Conservation (phyloP, 805 yeast genomes). For the Kazachstania kunashirensis region DNA sequence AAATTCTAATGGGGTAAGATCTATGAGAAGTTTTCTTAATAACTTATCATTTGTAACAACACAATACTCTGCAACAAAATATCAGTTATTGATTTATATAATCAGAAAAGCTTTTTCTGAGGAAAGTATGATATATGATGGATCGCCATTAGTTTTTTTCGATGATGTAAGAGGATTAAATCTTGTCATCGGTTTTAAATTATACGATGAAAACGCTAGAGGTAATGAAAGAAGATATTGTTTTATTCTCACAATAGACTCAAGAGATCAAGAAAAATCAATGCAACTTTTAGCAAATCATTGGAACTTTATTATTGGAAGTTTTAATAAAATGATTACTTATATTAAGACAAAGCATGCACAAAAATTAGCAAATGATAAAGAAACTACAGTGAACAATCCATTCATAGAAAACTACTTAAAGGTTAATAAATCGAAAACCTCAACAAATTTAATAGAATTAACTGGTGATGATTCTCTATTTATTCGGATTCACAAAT, state of each 20-base stretch:
- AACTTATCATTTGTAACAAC: slow-evolving; percentile 38
- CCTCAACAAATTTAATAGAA: slow-evolving; percentile 46
- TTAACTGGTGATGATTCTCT: slow-evolving; percentile 46
- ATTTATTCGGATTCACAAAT: slow-evolving; percentile 46
- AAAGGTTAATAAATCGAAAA: slow-evolving; percentile 44
- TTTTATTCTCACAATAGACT: slow-evolving; percentile 46
- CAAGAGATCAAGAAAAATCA: slow-evolving; percentile 33
- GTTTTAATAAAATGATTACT: slow-evolving; percentile 33
- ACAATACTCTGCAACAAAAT: slow-evolving; percentile 50
- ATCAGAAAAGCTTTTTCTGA: slow-evolving; percentile 58
- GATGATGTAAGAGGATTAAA: slow-evolving; percentile 55
- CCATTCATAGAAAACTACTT: slow-evolving; percentile 35
- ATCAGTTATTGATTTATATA: slow-evolving; percentile 46
- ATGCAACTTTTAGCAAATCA: slow-evolving; percentile 34
- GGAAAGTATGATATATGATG: slow-evolving; percentile 50
- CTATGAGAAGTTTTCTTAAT: slow-evolving; percentile 27
- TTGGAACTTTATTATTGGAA: slow-evolving; percentile 43
- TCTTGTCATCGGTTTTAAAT: slow-evolving; percentile 48
- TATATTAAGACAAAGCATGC: slow-evolving; percentile 30
- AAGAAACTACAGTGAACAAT: slow-evolving; percentile 7
- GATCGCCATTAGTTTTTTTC: slow-evolving; percentile 54
- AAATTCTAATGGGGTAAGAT: slow-evolving; percentile 14
- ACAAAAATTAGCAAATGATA: slow-evolving; percentile 14
- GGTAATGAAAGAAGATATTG: slow-evolving; percentile 67
- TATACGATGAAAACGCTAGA: slow-evolving; percentile 55